Evolutionary conservation across 805 yeast species (phyloP).

Genomic region (Kockiozyma suomiensis): DNA sequence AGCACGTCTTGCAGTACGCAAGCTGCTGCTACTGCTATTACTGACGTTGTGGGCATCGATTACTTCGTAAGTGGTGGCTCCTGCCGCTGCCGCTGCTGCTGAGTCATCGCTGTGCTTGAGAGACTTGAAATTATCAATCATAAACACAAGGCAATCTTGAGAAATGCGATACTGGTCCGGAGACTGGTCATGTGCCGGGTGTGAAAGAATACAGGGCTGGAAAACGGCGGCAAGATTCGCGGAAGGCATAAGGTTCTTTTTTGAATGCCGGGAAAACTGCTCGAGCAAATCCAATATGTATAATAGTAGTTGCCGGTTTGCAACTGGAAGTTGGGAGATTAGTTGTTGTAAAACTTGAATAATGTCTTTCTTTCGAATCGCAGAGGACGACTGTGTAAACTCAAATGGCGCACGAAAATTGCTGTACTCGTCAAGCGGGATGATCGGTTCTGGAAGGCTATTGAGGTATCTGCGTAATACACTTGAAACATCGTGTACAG

Average conservation of each 20-base stretch:
- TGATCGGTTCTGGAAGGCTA: conserved; percentile 87
- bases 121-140: conserved; percentile 82
- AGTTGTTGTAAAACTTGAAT: conserved; percentile 69
- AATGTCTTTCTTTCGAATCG: conserved; percentile 46
- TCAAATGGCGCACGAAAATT: conserved; percentile 21
- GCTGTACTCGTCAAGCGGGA: conserved; percentile 51
- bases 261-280: conserved; percentile 77
- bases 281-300: conserved; percentile 86
- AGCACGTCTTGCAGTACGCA: conserved; percentile 4
- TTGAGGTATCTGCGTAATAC: conserved; percentile 82
- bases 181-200: conserved; percentile 87
- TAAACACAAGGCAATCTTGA: conserved; percentile 81
- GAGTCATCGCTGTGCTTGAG: conserved; percentile 42
- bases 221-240: conserved; percentile 92
- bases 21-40: not conserved
- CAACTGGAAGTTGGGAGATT: conserved; percentile 70
- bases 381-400: not conserved
- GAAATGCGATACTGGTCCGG: conserved; percentile 90
- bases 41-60: not conserved
- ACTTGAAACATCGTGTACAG: conserved; percentile 96
- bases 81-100: not conserved
- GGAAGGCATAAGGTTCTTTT: conserved; percentile 85
- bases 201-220: conserved; percentile 94
- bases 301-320: conserved; percentile 77
- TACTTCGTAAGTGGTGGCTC: conserved; percentile 2